Base-by-base conservation (phyloP, 2,329 filamentous ascomycete species). In the Fusarium sp. region DNA sequence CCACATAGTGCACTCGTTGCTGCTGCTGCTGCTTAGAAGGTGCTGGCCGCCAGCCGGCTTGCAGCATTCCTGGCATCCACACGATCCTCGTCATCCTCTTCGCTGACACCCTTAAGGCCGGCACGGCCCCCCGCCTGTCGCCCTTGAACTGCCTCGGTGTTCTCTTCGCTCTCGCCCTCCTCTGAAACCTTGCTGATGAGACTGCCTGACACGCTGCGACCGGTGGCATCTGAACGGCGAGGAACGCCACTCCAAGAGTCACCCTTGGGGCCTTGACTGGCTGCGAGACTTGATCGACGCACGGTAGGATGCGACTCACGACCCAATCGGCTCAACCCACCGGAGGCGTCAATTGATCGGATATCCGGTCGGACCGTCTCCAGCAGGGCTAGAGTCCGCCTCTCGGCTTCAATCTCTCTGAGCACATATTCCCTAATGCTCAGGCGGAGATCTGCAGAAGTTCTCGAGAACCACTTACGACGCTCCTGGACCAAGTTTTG, bases 201-300 rank as follows among this genome's bases (percentile, higher is more conserved):
- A 79, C 90, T 93, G 53, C 92, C 91, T 62, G 92, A 94, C 73
- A 95, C 87, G 79, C 91, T 95, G 76, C 95, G 89, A 78, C 89
- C 92, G 62, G 94, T 83, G n/a, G 91, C 91, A 76, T 97, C 94
- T 35, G 91, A 91, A 61, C 93, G 89, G 70, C 96, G 89, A 39
- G 95, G 94, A 33, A 98, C 95, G 65, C 96, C 96, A 78, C 94
- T 97, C 96, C 96, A 99, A 22, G 96, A 92, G 82, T 99, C 96
- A n/a, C 96, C 96, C 84, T 97, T 97, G 55, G 96, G 95, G 0
- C 96, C 96, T 83, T 99, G 96, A 78, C 93, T 96, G 51, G 93
- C 93, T 22, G 93, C 93, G 74, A 98, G 83, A 81, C 91, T 95
- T 31, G 91, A 84, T 69, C 95, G 91, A 61, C 96, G 90, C 67